A percentile compares a stretch with the other conserved stretches of the same genome.
Evolutionary conservation across 768 basidiomycete genomes (phyloP).

Genomic region (Leccinum obscurum): DNA sequence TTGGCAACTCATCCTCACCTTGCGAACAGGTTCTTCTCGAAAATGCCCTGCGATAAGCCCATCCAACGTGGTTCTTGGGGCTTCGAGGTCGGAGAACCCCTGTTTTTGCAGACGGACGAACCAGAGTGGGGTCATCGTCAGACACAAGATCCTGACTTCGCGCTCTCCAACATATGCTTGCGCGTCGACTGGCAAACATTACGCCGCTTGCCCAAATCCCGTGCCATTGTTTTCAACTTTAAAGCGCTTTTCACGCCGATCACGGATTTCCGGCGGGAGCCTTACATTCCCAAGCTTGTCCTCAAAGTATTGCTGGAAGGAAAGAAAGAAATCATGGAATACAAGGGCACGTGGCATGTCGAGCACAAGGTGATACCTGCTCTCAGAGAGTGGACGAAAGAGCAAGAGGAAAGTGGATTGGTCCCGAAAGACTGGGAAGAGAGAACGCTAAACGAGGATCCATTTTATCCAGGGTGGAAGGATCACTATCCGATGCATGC

Average conservation of each 20-base stretch:
- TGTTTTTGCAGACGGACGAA: slow-evolving; percentile 44
- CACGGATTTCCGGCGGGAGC: slow-evolving; percentile 43
- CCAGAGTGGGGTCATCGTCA: slow-evolving; percentile 37
- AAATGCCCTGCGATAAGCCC: slow-evolving; percentile 46
- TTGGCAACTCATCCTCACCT: not conserved
- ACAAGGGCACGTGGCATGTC: slow-evolving; percentile 44
- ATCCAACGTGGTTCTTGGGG: slow-evolving; percentile 56
- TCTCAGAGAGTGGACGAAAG: slow-evolving; percentile 45
- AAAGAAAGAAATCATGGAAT: slow-evolving; percentile 40
- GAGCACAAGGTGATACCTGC: slow-evolving; percentile 48
- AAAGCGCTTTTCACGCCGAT: slow-evolving; percentile 54
- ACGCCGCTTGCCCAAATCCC: slow-evolving; percentile 47
- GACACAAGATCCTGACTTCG: slow-evolving; percentile 36
- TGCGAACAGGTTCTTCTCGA: slow-evolving; percentile 46
- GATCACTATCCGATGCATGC: slow-evolving; percentile 22
- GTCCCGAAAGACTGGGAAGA: slow-evolving; percentile 50
- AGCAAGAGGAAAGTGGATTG: slow-evolving; percentile 48
- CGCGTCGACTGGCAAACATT: slow-evolving; percentile 60
- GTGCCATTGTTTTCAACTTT: slow-evolving; percentile 53
- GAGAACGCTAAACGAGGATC: slow-evolving; percentile 50
- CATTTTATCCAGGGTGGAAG: slow-evolving; percentile 52
- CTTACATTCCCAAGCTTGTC: slow-evolving; percentile 48
- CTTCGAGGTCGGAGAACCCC: slow-evolving; percentile 49
- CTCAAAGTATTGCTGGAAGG: slow-evolving; percentile 45
- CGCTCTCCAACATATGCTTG: slow-evolving; percentile 42